phyloP scores from a whole-genome alignment of 768 basidiomycete genomes.

The Trametopsis cervina region DNA sequence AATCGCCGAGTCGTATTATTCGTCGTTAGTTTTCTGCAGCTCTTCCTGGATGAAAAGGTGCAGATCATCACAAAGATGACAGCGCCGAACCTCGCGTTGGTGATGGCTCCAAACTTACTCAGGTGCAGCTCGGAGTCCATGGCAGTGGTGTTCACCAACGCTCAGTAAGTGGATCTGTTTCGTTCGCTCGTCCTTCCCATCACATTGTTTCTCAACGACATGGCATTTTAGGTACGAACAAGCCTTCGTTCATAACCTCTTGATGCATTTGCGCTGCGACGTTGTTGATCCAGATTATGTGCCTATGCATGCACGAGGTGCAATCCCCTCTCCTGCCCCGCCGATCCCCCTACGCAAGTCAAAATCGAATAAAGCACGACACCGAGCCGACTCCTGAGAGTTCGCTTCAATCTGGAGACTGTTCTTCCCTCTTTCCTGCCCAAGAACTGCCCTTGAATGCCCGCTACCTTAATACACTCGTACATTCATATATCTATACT shows the following conservation, averaged over 20 bases:
- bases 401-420: no score
- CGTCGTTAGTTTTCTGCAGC: constrained; percentile 84
- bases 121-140: constrained; percentile 85
- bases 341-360: constrained; percentile 34
- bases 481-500: no score
- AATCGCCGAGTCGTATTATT: constrained; percentile 85
- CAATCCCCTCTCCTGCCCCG: constrained; percentile 39
- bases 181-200: constrained; percentile 3
- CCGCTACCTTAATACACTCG: no score
- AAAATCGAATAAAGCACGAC: constrained; percentile 31
- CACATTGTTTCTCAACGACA: neutral
- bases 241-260: constrained; percentile 78
- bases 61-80: constrained; percentile 83
- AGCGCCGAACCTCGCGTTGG: constrained; percentile 76
- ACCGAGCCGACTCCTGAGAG: constrained; percentile 3
- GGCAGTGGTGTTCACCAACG: constrained; percentile 84
- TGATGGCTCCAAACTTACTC: constrained; percentile 88
- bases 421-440: no score
- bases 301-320: constrained; percentile 74
- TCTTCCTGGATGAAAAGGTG: constrained; percentile 76
- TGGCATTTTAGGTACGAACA: constrained; percentile 64
- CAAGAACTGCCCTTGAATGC: no score
- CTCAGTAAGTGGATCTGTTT: constrained; percentile 53
- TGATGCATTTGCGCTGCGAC: constrained; percentile 70
- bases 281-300: constrained; percentile 73